These are phyloP conservation scores for Apiospora saccharicola DNA, from an alignment of 2,329 filamentous ascomycete species.

Conservation along the genomic window DNA sequence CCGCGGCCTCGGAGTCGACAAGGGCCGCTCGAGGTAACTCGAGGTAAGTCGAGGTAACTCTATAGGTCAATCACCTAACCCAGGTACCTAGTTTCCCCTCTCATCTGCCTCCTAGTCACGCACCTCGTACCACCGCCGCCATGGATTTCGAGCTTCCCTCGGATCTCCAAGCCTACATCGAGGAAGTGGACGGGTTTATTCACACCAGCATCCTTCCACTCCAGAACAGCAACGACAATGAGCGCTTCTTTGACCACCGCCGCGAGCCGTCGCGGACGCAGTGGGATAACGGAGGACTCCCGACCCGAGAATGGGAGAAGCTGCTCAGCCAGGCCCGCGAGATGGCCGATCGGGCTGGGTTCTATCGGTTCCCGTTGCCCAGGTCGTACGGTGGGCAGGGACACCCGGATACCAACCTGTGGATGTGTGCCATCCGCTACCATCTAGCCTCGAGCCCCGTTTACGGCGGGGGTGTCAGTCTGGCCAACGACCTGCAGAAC, in stretches of 20 bases:
- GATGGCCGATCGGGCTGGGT: constrained; percentile 65
- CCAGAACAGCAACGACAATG: constrained; percentile 63
- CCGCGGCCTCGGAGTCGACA: background rate
- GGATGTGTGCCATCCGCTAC: constrained; percentile 69
- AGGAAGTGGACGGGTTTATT: constrained; percentile 67
- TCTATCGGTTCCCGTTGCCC: constrained; percentile 66
- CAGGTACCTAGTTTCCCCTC: no score
- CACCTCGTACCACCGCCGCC: background rate
- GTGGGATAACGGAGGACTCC: constrained; percentile 64
- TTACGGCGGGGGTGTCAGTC: constrained; percentile 57
- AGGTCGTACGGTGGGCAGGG: constrained; percentile 48
- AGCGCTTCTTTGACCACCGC: constrained; percentile 71
- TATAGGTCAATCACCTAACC: no score
- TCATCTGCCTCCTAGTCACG: background rate
- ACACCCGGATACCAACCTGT: constrained; percentile 59
- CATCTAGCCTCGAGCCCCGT: constrained; percentile 61
- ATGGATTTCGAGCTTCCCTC: constrained; percentile 33
- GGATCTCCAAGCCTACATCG: constrained; percentile 35
- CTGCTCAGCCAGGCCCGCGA: constrained; percentile 56
- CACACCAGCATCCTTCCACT: constrained; percentile 59
- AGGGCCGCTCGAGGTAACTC: no score
- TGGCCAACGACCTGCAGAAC: constrained; percentile 71
- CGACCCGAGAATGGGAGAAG: constrained; percentile 64
- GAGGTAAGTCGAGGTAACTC: no score
- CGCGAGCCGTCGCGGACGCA: constrained; percentile 68